Percentiles rank a stretch among this genome's conserved stretches.
Conservation (phyloP, 352 stramenopile genomes). For the Globisporangium acanthophoron region DNA sequence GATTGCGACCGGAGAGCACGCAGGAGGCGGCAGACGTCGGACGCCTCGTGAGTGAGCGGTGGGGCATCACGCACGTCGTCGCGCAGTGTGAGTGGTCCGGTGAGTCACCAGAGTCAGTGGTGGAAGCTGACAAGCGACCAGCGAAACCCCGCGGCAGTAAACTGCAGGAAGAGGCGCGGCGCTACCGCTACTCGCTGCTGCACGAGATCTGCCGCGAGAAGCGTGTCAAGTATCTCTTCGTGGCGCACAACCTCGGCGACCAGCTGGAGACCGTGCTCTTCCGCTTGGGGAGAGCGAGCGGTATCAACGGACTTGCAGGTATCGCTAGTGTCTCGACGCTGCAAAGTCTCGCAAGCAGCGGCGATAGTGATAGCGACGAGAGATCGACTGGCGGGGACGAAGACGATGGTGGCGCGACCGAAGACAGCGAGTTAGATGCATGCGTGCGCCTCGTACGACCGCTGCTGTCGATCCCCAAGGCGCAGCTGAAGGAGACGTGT, state of each 20-base stretch:
- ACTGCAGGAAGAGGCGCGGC: constrained; percentile 64
- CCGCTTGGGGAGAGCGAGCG: constrained; percentile 63
- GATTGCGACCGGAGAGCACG: constrained; percentile 54
- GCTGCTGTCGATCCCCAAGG: constrained; percentile 55
- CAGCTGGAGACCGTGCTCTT: constrained; percentile 82
- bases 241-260: constrained; percentile 75
- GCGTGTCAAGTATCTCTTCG: constrained; percentile 61
- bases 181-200: constrained; percentile 66
- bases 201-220: constrained; percentile 40
- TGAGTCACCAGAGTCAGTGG: not conserved
- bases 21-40: constrained; percentile 53
- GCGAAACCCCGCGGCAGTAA: constrained; percentile 56
- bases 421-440: not conserved
- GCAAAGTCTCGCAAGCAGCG: constrained; percentile 1
- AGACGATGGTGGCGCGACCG: not conserved
- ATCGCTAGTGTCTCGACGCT: constrained; percentile 39
- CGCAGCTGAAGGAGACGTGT: constrained; percentile 61
- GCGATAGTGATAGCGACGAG: not conserved
- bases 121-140: not conserved
- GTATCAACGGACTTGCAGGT: constrained; percentile 68
- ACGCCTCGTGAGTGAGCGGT: constrained; percentile 29
- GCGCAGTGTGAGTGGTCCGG: constrained; percentile 48
- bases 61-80: constrained; percentile 47
- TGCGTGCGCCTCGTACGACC: constrained; percentile 43
- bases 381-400: constrained; percentile 1